phyloP scores from a whole-genome alignment of 352 stramenopile species.

The Phytopythium montanum region DNA sequence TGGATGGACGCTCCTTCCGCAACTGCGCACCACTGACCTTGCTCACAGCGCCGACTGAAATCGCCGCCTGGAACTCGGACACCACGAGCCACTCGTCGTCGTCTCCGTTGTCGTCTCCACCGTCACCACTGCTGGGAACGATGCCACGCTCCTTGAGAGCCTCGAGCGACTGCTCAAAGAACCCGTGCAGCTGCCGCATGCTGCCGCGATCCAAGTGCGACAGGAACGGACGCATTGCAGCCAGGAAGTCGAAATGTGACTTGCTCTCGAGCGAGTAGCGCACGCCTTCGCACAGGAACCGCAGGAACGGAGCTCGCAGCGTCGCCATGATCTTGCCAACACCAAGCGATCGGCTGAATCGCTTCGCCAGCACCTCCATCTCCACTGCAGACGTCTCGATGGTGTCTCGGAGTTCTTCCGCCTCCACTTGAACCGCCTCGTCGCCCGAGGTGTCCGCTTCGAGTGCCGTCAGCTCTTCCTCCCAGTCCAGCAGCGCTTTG shows the following conservation, averaged over 20 bases:
- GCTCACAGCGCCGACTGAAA: conserved; percentile 15
- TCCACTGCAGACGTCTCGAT: conserved; percentile 45
- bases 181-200: conserved; percentile 57
- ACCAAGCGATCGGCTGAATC: conserved; percentile 76
- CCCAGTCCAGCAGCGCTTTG: conserved; percentile 52
- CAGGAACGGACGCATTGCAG: conserved; percentile 66
- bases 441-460: conserved; percentile 9
- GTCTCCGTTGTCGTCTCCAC: conserved; percentile 23
- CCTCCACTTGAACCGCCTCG: conserved; percentile 29
- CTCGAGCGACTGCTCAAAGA: conserved; percentile 65
- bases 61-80: conserved; percentile 62
- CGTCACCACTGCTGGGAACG: neutral
- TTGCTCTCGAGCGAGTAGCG: conserved; percentile 59
- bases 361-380: conserved; percentile 71
- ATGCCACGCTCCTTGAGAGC: conserved; percentile 15
- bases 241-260: conserved; percentile 66
- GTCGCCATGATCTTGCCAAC: conserved; percentile 67
- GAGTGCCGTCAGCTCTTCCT: conserved; percentile 43
- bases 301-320: conserved; percentile 70
- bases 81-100: conserved; percentile 56
- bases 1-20: conserved; percentile 28
- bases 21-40: conserved; percentile 13
- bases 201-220: conserved; percentile 61
- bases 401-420: conserved; percentile 54
- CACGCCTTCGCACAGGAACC: conserved; percentile 80